These are phyloP conservation scores for Geranium brycei DNA, from an alignment of 345 rosid genomes.

Conservation along the genomic window DNA sequence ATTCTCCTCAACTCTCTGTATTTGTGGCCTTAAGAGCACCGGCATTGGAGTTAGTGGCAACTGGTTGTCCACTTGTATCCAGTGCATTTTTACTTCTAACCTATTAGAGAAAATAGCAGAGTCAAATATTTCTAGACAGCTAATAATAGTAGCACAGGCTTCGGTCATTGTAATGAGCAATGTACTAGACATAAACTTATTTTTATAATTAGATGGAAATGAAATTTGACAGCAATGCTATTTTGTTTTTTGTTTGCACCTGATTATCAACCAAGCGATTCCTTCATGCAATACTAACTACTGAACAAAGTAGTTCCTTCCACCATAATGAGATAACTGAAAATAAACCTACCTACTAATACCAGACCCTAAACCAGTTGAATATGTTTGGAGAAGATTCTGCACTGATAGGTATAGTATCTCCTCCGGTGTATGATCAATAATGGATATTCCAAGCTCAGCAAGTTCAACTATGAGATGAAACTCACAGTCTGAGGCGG, in stretches of 20 bases:
- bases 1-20: conserved; percentile 44
- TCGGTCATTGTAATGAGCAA: neutral
- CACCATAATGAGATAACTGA: neutral
- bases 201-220: too few relatives aligned
- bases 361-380: conserved; percentile 89
- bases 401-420: conserved; percentile 75
- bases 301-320: neutral
- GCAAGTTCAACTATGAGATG: conserved; percentile 77
- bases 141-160: neutral
- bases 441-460: conserved; percentile 82
- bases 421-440: conserved; percentile 96
- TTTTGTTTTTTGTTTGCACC: too few relatives aligned
- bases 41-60: conserved; percentile 89
- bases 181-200: neutral
- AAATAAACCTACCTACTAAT: conserved; percentile 43
- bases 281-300: too few relatives aligned
- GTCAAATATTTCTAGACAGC: neutral
- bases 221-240: too few relatives aligned
- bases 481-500: conserved; percentile 53
- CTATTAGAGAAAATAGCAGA: conserved; percentile 24
- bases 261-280: too few relatives aligned
- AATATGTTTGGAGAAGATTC: conserved; percentile 68
- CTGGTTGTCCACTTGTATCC: conserved; percentile 93
- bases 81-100: conserved; percentile 68
- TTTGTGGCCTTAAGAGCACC: conserved; percentile 81